These are phyloP conservation scores for Pleurotus ostreatus DNA, from an alignment of 768 basidiomycete species.

Conservation along the genomic window DNA sequence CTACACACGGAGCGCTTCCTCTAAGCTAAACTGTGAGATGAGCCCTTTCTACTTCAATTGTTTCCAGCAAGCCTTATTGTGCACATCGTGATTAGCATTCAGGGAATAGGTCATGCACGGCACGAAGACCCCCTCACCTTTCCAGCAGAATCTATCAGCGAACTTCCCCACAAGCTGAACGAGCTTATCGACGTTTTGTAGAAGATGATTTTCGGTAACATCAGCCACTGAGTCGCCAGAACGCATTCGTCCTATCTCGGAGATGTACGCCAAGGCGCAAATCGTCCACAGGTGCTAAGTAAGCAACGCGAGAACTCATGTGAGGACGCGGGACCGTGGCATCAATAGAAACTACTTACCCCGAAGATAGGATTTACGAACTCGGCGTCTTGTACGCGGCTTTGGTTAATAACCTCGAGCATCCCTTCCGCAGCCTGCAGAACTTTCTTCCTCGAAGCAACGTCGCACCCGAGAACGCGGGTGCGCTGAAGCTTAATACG, in stretches of 20 bases:
- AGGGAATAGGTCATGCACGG: background rate
- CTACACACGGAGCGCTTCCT: background rate
- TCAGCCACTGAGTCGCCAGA: background rate
- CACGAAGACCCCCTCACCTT: background rate
- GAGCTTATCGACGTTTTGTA: background rate
- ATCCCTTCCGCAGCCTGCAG: background rate
- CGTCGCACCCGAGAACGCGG: background rate
- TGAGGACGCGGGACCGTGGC: background rate
- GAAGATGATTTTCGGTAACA: background rate
- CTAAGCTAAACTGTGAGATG: background rate
- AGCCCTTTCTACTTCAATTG: background rate
- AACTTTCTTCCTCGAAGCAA: background rate
- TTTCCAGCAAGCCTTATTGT: background rate
- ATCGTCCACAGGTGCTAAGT: background rate
- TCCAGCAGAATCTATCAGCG: background rate
- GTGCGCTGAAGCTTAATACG: background rate
- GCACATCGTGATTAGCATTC: background rate
- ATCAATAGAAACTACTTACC: background rate
- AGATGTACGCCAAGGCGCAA: background rate
- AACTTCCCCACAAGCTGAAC: background rate
- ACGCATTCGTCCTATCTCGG: background rate
- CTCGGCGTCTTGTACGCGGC: background rate
- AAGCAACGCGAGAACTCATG: too few relatives aligned
- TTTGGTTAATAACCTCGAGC: background rate
- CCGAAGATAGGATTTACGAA: constrained; percentile 4